Conservation (phyloP, 352 stramenopile genomes). For the Elongisporangium prolatum region DNA sequence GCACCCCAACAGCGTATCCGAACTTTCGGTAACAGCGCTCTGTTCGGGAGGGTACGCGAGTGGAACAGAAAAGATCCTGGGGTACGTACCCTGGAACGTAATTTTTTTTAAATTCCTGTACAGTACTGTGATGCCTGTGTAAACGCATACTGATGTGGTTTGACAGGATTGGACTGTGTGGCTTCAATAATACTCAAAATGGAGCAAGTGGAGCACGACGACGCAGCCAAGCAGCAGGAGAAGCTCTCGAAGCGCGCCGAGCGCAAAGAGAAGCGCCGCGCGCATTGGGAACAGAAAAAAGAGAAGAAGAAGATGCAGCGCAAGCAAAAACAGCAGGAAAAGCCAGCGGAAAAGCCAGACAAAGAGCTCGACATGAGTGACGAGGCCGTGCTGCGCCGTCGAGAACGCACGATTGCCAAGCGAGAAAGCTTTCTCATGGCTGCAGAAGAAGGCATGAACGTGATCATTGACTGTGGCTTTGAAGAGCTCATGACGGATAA, state of each 20-base stretch:
- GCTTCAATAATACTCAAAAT: neutral
- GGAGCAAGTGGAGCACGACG: neutral
- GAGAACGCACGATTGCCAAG: slow-evolving; percentile 60
- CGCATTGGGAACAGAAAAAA: slow-evolving; percentile 77
- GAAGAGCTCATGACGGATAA: slow-evolving; percentile 91
- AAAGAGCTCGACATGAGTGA: slow-evolving; percentile 80
- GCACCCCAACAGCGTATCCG: neutral
- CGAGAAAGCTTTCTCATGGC: slow-evolving; percentile 74
- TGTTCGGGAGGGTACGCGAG: neutral
- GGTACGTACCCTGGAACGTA: neutral
- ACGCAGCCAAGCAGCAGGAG: slow-evolving; percentile 1
- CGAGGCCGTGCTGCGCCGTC: slow-evolving; percentile 55
- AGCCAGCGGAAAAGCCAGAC: slow-evolving; percentile 27
- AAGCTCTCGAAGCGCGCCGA: slow-evolving; percentile 47
- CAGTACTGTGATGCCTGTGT: neutral
- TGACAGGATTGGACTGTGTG: neutral
- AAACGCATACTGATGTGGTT: neutral
- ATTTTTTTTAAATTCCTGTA: neutral
- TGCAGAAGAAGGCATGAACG: slow-evolving; percentile 70
- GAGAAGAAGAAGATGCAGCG: slow-evolving; percentile 81
- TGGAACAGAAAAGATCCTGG: neutral
- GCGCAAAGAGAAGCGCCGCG: slow-evolving; percentile 52
- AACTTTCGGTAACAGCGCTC: neutral
- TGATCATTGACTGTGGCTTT: slow-evolving; percentile 94
- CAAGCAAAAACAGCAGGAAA: slow-evolving; percentile 28